phyloP scores from a whole-genome alignment of 2,329 filamentous ascomycete species.

The Botrytis deweyae region DNA sequence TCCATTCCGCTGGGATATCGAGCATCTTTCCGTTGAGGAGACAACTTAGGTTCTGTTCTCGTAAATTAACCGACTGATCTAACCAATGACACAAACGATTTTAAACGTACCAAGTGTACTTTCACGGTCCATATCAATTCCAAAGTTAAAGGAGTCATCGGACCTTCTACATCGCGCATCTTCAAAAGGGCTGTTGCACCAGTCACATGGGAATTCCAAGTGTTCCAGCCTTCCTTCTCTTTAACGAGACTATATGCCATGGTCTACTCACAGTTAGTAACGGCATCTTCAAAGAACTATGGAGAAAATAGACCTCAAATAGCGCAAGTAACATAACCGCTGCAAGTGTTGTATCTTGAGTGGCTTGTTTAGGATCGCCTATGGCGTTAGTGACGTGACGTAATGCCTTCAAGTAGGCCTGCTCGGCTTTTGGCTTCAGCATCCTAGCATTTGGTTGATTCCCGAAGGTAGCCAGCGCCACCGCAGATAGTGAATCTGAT shows the following conservation, averaged over 20 bases:
- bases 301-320: constrained; percentile 4
- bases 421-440: constrained; percentile 19
- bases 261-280: constrained; percentile 4
- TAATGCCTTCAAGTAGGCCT: constrained; percentile 17
- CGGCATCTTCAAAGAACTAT: background rate
- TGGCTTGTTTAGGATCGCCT: constrained; percentile 9
- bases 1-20: constrained; percentile 12
- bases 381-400: constrained; percentile 14
- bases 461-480: constrained; percentile 17
- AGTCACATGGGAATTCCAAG: constrained; percentile 18
- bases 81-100: background rate
- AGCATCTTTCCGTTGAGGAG: constrained; percentile 16
- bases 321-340: constrained; percentile 17
- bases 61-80: background rate
- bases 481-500: constrained; percentile 6
- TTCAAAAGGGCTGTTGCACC: constrained; percentile 15
- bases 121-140: constrained; percentile 17
- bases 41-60: constrained; percentile 9
- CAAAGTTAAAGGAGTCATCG: constrained; percentile 14
- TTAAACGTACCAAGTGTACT: background rate
- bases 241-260: constrained; percentile 16
- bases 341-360: constrained; percentile 18
- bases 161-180: constrained; percentile 14
- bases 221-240: constrained; percentile 17
- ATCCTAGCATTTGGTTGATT: constrained; percentile 21